Percentiles rank a stretch among this genome's conserved stretches.
These are phyloP conservation scores for Tagetes erecta DNA, from an alignment of 129 eudicot genomes.

Conservation along the genomic window DNA sequence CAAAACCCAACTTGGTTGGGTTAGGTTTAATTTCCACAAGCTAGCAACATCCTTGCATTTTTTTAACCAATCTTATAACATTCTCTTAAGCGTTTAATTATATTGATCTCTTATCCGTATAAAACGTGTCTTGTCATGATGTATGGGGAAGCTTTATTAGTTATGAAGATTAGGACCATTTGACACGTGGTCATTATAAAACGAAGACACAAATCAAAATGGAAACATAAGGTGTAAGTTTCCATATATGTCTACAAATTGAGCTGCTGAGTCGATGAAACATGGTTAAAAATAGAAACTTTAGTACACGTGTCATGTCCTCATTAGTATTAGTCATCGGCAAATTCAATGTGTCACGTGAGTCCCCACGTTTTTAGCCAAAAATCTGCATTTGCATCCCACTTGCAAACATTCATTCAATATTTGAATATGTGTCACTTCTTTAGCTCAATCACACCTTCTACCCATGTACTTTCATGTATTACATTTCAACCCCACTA, in stretches of 20 bases:
- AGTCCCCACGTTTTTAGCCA: slow-evolving; percentile 19
- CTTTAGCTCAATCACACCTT: not conserved
- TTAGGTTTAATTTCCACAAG: too few species aligned
- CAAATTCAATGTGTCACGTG: slow-evolving; percentile 33
- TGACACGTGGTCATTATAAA: slow-evolving; percentile 17
- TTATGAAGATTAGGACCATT: too few species aligned
- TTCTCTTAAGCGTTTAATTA: too few species aligned
- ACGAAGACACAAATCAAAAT: not conserved
- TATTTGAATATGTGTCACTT: not conserved
- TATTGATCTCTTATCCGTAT: too few species aligned
- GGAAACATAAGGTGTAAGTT: slow-evolving; percentile 7
- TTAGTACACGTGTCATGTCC: slow-evolving; percentile 19
- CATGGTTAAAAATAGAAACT: slow-evolving; percentile 27
- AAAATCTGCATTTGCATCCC: slow-evolving; percentile 21
- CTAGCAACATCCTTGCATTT: too few species aligned
- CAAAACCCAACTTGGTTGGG: too few species aligned
- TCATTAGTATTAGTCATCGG: slow-evolving; percentile 23
- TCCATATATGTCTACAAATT: slow-evolving; percentile 8
- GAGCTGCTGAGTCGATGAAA: slow-evolving; percentile 13
- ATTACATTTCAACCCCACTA: slow-evolving; percentile 21
- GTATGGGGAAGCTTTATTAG: too few species aligned
- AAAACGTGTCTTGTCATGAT: too few species aligned
- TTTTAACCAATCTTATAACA: too few species aligned
- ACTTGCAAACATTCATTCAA: slow-evolving; percentile 29
- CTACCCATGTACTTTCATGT: slow-evolving; percentile 20